Base-by-base conservation (phyloP, 2,329 filamentous ascomycete species). In the Cladobotryum protrusum region DNA sequence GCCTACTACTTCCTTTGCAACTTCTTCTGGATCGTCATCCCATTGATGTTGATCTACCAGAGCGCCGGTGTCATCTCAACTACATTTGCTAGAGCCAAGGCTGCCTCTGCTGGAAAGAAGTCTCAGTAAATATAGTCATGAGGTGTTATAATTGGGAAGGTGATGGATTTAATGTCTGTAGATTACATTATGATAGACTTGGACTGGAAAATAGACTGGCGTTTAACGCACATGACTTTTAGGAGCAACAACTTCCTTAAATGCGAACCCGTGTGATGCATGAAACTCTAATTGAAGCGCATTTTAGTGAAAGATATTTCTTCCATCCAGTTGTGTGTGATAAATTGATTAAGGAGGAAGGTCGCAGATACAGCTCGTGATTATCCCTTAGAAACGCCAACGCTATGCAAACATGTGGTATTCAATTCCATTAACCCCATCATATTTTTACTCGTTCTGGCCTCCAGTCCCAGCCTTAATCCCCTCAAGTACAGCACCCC, bases 1-100 rank as follows among this genome's bases (percentile, higher is more conserved):
- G 69, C 67, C 9, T 79, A 80, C 56, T 80, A 73, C 51, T 59
- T 81, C 14, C 60, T 76, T 14, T 67, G 75, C 57, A 80, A 81
- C 56, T 67, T 66, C 0, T 72, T 78, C 52, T 81, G 77, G 78
- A 72, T 81, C 36, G 64, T 77, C 15, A 70, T 80, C 32, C 76
- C 77, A 1, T 44, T 57, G 3, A 58, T 53, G 5, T 52, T 72
- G 37, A 52, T 73, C 34, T 17, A 56, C 1, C 50, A 57, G 20
- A 70, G 68, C 37, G 56, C 61, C 1, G 49, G 35, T 19, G 59
- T 58, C 36, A 61, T 57, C 0, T 57, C 54, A 12, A 49, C 50
- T 2, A 65, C 57, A 0, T 66, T 70, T 52, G 60, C 53, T 0
- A 56, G 54, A 55, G 50, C 62, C 1, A 59, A 67, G 48, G 58